A percentile compares a stretch with the other conserved stretches of the same genome.
phyloP scores from a whole-genome alignment of 1,284 basidiomycete species.

The Naganishia cerealis region DNA sequence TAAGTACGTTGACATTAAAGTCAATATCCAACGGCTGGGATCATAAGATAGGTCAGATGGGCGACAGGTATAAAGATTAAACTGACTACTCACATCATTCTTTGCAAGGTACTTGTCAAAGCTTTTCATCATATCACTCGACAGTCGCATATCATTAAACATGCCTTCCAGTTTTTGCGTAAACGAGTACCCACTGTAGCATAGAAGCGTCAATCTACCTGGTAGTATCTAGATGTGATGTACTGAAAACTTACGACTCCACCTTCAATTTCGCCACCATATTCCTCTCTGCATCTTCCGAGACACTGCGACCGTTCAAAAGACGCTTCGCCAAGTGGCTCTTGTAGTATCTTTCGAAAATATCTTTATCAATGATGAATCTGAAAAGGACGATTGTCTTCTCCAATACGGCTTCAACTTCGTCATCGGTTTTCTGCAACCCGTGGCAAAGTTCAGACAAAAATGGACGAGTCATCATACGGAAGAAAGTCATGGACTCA shows the following conservation, averaged over 20 bases:
- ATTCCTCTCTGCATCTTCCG: slow-evolving; percentile 94
- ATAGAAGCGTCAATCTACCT: not conserved
- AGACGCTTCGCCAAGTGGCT: slow-evolving; percentile 90
- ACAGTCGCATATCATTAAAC: slow-evolving; percentile 97
- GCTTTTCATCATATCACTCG: slow-evolving; percentile 74
- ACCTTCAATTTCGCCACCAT: slow-evolving; percentile 98
- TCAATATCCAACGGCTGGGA: slow-evolving; percentile 69
- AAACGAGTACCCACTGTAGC: slow-evolving; percentile 78
- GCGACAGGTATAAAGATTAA: not conserved
- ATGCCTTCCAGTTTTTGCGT: slow-evolving; percentile 98
- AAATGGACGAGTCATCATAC: not conserved
- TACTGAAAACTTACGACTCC: slow-evolving; percentile 59
- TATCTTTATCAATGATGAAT: slow-evolving; percentile 91
- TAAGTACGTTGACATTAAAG: slow-evolving; percentile 82
- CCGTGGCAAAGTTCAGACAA: not conserved
- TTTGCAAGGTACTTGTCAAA: slow-evolving; percentile 67
- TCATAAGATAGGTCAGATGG: slow-evolving; percentile 3
- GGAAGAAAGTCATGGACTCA: slow-evolving; percentile 56
- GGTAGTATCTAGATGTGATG: slow-evolving; percentile 38
- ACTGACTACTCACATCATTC: slow-evolving; percentile 58
- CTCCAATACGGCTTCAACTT: slow-evolving; percentile 83
- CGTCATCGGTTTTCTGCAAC: slow-evolving; percentile 83
- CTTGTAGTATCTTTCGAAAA: slow-evolving; percentile 98
- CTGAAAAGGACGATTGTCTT: slow-evolving; percentile 96
- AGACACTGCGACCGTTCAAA: slow-evolving; percentile 79